Evolutionary conservation across 768 basidiomycete species (phyloP).

Genomic region (Scleroderma citrinum): DNA sequence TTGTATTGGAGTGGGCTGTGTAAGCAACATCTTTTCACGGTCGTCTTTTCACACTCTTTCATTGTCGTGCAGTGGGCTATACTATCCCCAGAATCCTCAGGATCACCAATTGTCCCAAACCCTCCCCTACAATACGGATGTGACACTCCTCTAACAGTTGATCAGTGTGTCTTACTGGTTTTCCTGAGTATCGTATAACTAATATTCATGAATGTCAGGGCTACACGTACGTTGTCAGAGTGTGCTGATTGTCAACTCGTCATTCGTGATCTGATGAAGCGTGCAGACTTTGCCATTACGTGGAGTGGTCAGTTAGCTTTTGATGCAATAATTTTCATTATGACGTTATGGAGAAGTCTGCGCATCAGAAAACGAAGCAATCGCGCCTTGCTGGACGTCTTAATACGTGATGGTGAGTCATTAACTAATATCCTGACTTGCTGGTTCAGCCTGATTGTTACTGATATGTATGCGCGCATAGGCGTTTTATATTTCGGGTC

Average conservation of each 20-base stretch:
- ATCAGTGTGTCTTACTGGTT: conserved; percentile 5
- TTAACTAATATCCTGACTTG: not conserved
- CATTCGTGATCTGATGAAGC: not conserved
- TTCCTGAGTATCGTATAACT: not conserved
- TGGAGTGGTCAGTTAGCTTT: conserved; percentile 10
- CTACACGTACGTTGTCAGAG: conserved; percentile 6
- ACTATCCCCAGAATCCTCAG: not conserved
- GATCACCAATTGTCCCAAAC: not conserved
- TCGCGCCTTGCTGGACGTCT: not conserved
- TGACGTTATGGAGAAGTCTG: conserved; percentile 6
- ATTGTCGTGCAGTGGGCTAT: conserved; percentile 8
- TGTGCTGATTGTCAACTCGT: not conserved
- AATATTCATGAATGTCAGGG: not conserved
- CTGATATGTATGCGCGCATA: not conserved
- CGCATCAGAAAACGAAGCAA: not conserved
- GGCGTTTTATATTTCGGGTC: not conserved
- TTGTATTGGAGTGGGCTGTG: conserved; percentile 2
- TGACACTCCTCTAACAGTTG: not conserved
- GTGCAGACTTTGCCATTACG: not conserved
- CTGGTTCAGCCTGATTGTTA: not conserved
- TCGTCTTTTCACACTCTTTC: not conserved
- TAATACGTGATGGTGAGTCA: conserved; percentile 4
- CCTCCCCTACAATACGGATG: not conserved
- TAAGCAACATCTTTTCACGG: not conserved
- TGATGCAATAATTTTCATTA: conserved; percentile 11